Conservation (phyloP, 2,329 filamentous ascomycete species). For the Cadophora sp. region DNA sequence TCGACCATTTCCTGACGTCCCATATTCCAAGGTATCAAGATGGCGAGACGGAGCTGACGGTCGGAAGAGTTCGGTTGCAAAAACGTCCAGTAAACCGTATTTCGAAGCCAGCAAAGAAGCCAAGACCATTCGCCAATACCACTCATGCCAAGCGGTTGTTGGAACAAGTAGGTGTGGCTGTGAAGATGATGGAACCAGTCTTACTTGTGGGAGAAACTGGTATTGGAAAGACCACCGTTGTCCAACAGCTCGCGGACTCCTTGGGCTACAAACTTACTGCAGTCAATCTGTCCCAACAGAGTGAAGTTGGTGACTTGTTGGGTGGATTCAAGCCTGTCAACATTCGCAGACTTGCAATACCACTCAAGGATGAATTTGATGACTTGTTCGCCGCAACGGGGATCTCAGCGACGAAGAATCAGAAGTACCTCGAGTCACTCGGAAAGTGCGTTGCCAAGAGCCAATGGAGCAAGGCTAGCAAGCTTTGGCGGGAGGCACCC, state of each 20-base stretch:
- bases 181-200: constrained; percentile 85
- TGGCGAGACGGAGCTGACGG: constrained; percentile 60
- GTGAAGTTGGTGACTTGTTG: constrained; percentile 92
- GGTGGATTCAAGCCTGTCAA: constrained; percentile 98
- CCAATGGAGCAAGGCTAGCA: constrained; percentile 87
- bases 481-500: constrained; percentile 87
- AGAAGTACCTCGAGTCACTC: constrained; percentile 82
- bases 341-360: constrained; percentile 83
- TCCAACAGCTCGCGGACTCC: constrained; percentile 87
- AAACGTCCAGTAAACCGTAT: constrained; percentile 55
- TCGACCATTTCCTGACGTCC: constrained; percentile 76
- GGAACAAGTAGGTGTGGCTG: constrained; percentile 85
- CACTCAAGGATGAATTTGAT: constrained; percentile 92
- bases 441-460: constrained; percentile 79
- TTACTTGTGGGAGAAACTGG: constrained; percentile 98
- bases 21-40: constrained; percentile 76
- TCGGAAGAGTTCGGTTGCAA: constrained; percentile 69
- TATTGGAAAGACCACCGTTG: constrained; percentile 95
- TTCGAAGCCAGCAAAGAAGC: constrained; percentile 57
- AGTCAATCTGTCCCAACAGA: constrained; percentile 97
- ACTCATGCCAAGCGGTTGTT: constrained; percentile 83
- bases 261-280: constrained; percentile 87
- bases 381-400: constrained; percentile 83
- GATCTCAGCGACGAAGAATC: constrained; percentile 87
- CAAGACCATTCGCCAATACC: constrained; percentile 84